Evolutionary conservation across 495 filamentous ascomycete species (phyloP).

Genomic region (Talaromyces proteolyticus): DNA sequence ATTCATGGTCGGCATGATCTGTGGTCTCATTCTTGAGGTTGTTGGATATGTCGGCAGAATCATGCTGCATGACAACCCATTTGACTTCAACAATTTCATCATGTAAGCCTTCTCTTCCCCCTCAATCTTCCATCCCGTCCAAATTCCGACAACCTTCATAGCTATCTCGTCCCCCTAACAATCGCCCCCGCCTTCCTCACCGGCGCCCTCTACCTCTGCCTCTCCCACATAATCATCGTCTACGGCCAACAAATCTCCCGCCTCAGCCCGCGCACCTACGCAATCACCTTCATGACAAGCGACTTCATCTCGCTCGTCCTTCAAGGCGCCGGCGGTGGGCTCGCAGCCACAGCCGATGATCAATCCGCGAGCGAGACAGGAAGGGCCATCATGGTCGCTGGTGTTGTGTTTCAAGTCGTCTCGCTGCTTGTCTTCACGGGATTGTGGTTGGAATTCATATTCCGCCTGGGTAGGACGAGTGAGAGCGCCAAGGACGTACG

Average conservation of each 20-base stretch:
- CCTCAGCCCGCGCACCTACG: slow-evolving; percentile 42
- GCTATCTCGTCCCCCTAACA: slow-evolving; percentile 45
- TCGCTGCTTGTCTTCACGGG: slow-evolving; percentile 47
- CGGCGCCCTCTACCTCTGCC: slow-evolving; percentile 50
- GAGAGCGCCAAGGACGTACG: not conserved
- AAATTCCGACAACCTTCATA: slow-evolving; percentile 8
- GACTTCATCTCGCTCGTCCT: slow-evolving; percentile 48
- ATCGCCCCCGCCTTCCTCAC: slow-evolving; percentile 52
- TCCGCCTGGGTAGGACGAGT: slow-evolving; percentile 9
- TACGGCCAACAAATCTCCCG: slow-evolving; percentile 41
- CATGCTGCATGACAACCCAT: slow-evolving; percentile 27
- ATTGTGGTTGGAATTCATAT: slow-evolving; percentile 43
- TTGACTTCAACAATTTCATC: slow-evolving; percentile 28
- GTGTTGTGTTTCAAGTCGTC: slow-evolving; percentile 48
- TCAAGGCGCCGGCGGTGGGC: slow-evolving; percentile 47
- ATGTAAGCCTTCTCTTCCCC: slow-evolving; percentile 17
- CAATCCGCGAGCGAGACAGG: slow-evolving; percentile 22
- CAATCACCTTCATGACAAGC: slow-evolving; percentile 43
- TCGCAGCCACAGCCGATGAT: slow-evolving; percentile 37
- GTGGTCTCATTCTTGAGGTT: slow-evolving; percentile 30
- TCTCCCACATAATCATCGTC: slow-evolving; percentile 43
- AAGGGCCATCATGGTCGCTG: slow-evolving; percentile 48
- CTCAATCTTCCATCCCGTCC: not conserved
- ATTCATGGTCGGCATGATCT: too few species aligned
- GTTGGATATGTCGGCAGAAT: slow-evolving; percentile 31